A percentile compares a stretch with the other conserved stretches of the same genome.
phyloP scores from a whole-genome alignment of 179 eudicot species.

The Beta macrorhiza region DNA sequence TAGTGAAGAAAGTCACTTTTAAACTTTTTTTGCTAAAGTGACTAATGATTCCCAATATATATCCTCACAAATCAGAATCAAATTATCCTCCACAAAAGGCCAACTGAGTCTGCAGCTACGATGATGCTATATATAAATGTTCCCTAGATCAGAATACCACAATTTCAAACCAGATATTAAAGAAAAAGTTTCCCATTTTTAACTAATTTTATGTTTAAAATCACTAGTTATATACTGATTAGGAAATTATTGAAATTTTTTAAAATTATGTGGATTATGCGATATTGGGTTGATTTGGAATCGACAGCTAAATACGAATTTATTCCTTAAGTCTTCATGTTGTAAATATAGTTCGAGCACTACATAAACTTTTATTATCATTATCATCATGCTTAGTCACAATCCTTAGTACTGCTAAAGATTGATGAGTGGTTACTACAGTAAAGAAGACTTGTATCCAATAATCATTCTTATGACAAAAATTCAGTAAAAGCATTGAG shows the following conservation, averaged over 20 bases:
- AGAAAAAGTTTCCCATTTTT: background rate
- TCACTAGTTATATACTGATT: constrained; percentile 15
- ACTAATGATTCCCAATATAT: constrained; percentile 54
- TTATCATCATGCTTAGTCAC: constrained; percentile 26
- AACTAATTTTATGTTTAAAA: background rate
- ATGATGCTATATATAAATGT: constrained; percentile 26
- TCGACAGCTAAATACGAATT: constrained; percentile 29
- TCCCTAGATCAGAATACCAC: constrained; percentile 7
- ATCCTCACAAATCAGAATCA: constrained; percentile 58
- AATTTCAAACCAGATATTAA: constrained; percentile 4
- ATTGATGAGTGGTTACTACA: constrained; percentile 11
- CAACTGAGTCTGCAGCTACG: constrained; percentile 30
- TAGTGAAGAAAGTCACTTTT: constrained; percentile 47
- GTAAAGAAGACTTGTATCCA: constrained; percentile 9
- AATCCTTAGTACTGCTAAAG: constrained; percentile 18
- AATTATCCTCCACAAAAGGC: constrained; percentile 42
- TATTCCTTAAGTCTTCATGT: constrained; percentile 37
- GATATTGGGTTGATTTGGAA: constrained; percentile 30
- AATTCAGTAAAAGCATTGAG: constrained; percentile 6
- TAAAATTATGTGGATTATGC: constrained; percentile 18
- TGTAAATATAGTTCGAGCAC: constrained; percentile 25
- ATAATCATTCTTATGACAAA: background rate
- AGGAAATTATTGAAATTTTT: background rate
- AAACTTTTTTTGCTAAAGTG: constrained; percentile 41
- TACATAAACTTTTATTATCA: constrained; percentile 24